Percentiles rank a stretch among this genome's conserved stretches.
These are phyloP conservation scores for Bryoerythrophyllum caledonicum DNA, from an alignment of 225 moss, liverwort and hornwort genomes.

Conservation along the genomic window DNA sequence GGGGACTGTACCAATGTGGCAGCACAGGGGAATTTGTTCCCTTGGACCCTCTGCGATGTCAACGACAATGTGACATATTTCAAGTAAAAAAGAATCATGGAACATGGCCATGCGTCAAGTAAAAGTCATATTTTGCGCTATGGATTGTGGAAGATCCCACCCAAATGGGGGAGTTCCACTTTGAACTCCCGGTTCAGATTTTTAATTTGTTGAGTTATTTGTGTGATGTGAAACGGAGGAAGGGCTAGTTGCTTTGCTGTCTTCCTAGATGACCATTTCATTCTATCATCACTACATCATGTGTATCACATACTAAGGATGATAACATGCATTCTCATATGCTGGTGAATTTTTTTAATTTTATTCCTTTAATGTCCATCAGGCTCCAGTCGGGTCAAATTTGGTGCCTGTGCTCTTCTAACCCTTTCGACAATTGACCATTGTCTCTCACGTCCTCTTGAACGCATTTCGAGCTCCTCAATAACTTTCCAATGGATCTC, in stretches of 20 bases:
- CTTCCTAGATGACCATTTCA: background rate
- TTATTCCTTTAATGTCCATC: too few species aligned
- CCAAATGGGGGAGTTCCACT: background rate
- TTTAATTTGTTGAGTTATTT: background rate
- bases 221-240: too few species aligned
- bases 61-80: slow-evolving; percentile 10
- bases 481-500: too few species aligned
- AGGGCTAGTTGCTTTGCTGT: background rate
- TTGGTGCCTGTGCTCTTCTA: too few species aligned
- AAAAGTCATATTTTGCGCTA: background rate
- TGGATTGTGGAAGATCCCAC: background rate
- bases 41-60: slow-evolving; percentile 11
- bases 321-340: background rate
- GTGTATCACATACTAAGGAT: background rate
- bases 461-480: too few species aligned
- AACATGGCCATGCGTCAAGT: background rate
- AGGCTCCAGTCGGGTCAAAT: too few species aligned
- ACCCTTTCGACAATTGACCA: too few species aligned
- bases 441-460: too few species aligned
- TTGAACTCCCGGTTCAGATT: background rate
- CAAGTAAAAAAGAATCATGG: background rate
- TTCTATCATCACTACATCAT: background rate
- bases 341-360: background rate
- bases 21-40: background rate
- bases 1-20: too few species aligned